phyloP scores from a whole-genome alignment of 352 stramenopile genomes.

The Globisporangium uncinulatum region DNA sequence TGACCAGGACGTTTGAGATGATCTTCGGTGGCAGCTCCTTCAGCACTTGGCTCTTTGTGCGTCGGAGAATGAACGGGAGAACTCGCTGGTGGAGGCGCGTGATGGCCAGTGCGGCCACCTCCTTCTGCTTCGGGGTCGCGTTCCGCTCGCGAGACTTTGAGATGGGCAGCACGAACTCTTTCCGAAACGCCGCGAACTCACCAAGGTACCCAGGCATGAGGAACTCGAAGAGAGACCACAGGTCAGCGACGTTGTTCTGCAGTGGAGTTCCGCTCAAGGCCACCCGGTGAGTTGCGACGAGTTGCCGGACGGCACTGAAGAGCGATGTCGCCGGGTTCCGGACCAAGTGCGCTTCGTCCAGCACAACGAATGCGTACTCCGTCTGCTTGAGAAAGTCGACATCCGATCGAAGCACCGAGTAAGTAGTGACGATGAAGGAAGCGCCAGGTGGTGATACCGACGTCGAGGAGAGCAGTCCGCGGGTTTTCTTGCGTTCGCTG shows the following conservation, averaged over 20 bases:
- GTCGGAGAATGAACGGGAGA: slow-evolving; percentile 96
- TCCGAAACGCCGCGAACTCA: slow-evolving; percentile 61
- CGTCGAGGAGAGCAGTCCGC: background rate
- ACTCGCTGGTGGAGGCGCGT: slow-evolving; percentile 93
- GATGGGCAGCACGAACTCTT: slow-evolving; percentile 63
- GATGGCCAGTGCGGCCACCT: slow-evolving; percentile 80
- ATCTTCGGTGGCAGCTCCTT: slow-evolving; percentile 97
- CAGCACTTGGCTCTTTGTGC: slow-evolving; percentile 96
- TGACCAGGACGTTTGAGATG: slow-evolving; percentile 90
- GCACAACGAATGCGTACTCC: slow-evolving; percentile 84
- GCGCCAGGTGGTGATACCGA: background rate
- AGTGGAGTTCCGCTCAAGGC: slow-evolving; percentile 96
- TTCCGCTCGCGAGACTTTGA: slow-evolving; percentile 43
- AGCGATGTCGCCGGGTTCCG: slow-evolving; percentile 92
- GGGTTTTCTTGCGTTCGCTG: slow-evolving; percentile 36
- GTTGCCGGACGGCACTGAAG: slow-evolving; percentile 72
- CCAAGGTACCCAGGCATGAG: slow-evolving; percentile 97
- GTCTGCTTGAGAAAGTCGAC: slow-evolving; percentile 48
- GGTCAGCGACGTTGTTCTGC: slow-evolving; percentile 96
- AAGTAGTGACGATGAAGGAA: slow-evolving; percentile 72
- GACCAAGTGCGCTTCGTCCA: slow-evolving; percentile 98
- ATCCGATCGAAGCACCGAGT: slow-evolving; percentile 85
- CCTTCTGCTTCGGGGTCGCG: slow-evolving; percentile 73
- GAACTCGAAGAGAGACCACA: slow-evolving; percentile 98
- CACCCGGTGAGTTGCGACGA: slow-evolving; percentile 87